Conservation (phyloP, 2,329 filamentous ascomycete species). For the Neofusicoccum laricinum region DNA sequence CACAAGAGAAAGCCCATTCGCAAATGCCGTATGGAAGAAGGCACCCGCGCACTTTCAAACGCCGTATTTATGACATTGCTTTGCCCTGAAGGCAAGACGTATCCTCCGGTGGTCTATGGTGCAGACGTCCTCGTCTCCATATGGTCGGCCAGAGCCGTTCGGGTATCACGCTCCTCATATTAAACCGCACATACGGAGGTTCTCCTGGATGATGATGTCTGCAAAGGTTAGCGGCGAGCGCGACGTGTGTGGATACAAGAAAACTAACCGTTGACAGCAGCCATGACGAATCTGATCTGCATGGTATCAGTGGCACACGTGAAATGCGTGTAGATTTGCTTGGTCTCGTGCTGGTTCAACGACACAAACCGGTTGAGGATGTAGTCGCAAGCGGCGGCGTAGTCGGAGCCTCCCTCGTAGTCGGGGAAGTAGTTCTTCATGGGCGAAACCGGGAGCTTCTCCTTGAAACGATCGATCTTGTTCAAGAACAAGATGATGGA, state of each 20-base stretch:
- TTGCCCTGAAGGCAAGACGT: conserved; percentile 2
- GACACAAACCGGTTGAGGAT: conserved; percentile 98
- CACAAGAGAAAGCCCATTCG: neutral
- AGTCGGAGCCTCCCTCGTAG: conserved; percentile 90
- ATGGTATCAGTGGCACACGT: conserved; percentile 98
- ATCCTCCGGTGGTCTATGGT: conserved; percentile 15
- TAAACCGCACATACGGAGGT: conserved; percentile 91
- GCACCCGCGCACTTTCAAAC: conserved; percentile 17
- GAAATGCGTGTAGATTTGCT: conserved; percentile 99
- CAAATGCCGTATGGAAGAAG: conserved; percentile 10
- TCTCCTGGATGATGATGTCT: conserved; percentile 99
- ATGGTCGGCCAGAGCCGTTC: conserved; percentile 7
- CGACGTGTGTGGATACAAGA: neutral
- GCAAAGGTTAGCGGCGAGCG: neutral
- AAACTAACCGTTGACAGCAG: conserved; percentile 87
- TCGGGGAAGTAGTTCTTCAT: conserved; percentile 77
- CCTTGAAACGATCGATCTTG: conserved; percentile 74
- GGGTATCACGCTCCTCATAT: conserved; percentile 62
- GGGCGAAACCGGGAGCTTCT: conserved; percentile 69
- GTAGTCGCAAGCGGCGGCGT: conserved; percentile 94
- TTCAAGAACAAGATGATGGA: conserved; percentile 72
- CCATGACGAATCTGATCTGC: conserved; percentile 99
- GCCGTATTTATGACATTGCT: conserved; percentile 17
- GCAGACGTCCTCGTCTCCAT: conserved; percentile 8
- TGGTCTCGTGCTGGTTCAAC: conserved; percentile 97